These are phyloP conservation scores for Cytospora paraplurivora DNA, from an alignment of 2,329 filamentous ascomycete species.

Conservation along the genomic window DNA sequence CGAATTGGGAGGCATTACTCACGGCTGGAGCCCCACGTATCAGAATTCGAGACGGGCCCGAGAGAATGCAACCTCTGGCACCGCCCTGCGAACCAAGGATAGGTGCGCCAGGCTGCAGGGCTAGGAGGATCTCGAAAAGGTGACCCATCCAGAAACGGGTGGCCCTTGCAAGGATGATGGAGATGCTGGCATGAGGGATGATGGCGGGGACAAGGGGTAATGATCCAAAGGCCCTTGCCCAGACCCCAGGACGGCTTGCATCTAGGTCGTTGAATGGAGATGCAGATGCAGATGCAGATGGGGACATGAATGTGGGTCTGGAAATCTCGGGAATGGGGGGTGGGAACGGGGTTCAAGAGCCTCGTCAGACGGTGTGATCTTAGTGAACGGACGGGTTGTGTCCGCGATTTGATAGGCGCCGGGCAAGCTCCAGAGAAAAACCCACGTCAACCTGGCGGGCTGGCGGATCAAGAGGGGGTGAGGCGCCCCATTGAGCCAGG, in stretches of 20 bases:
- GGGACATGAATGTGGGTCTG: conserved; percentile 26
- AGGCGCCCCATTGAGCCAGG: conserved; percentile 14
- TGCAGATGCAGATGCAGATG: conserved; percentile 30
- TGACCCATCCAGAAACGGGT: conserved; percentile 23
- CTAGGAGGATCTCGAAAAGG: conserved; percentile 9
- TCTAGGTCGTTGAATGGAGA: conserved; percentile 24
- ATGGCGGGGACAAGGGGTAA: conserved; percentile 26
- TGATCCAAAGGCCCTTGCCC: conserved; percentile 28
- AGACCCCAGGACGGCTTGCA: conserved; percentile 29
- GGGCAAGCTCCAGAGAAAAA: conserved; percentile 10
- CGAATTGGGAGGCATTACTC: conserved; percentile 19
- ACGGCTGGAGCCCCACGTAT: conserved; percentile 26
- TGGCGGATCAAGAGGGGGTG: conserved; percentile 2
- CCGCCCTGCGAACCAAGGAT: conserved; percentile 26
- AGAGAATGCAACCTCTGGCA: conserved; percentile 22
- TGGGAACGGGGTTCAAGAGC: conserved; percentile 1
- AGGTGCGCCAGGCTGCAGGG: conserved; percentile 21
- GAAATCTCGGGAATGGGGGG: conserved; percentile 22
- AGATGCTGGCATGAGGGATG: conserved; percentile 22
- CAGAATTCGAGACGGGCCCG: conserved; percentile 28
- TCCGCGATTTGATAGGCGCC: conserved; percentile 11
- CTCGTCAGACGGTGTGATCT: conserved; percentile 13
- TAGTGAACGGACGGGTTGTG: conserved; percentile 11
- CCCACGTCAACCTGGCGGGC: conserved; percentile 14
- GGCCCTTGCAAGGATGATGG: conserved; percentile 22